Evolutionary conservation across 257 asterid genomes (phyloP), one percentile per base, ranked within the genome.

Genomic region (Primulina huaijiensis): DNA sequence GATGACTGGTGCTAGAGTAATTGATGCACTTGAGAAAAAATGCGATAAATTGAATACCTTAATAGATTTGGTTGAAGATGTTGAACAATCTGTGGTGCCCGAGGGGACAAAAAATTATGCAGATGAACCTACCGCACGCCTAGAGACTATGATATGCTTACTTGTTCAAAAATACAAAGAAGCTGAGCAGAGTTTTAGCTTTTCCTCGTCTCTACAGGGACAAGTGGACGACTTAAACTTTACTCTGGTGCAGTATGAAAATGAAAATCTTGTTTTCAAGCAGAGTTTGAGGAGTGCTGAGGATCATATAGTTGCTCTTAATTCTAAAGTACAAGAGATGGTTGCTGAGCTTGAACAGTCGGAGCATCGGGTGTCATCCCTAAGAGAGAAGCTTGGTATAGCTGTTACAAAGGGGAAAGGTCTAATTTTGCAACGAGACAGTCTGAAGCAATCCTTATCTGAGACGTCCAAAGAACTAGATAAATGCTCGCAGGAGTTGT

Each of bases 391-490:
- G 88, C 90, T 94, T 64, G 81, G 95, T 71, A 94, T 91, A 67
- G 99, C 99, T 69, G 99, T 94, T 57, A 78, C 97, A 53, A 94
- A 91, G 83, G 99, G 99, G 77, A 94, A 94, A 81, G 95, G 97
- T 76, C 82, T 94, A 77, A 92, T 94, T 72, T 80, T 80, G 40
- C 97, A 94, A 82, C 99, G 99, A 64, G 99, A 94, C 76, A 77
- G 83, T 82, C 95, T 94, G 65, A 91, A 91, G 87, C 97, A 90
- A 68, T 89, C 93, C 38, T 84, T 94, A 64, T 87, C 96, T 61
- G 97, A 88, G 73, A 79, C 80, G 23, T 88, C 95, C 75, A 81
- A 75, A 76, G 93, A 92, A 74, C 82, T 90, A 75, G 93, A 88
- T 72, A 88, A 82, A 80, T 82, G 79, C 82, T 85, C 84, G 2